These are phyloP conservation scores for Saturnispora sanitii DNA, from an alignment of 805 yeast species.

Conservation along the genomic window DNA sequence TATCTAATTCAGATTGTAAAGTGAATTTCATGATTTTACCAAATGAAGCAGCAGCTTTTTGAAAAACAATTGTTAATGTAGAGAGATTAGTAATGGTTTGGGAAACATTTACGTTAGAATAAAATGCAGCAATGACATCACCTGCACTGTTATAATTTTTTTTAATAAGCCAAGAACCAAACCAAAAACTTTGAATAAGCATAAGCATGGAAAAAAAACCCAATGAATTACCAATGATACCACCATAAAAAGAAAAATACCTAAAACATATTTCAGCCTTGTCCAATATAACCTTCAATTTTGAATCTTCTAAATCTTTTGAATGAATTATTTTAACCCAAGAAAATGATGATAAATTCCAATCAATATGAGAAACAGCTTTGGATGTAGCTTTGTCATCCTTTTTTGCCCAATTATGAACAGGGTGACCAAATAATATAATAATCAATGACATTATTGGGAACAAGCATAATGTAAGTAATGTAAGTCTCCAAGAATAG, in stretches of 20 bases:
- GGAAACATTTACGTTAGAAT: slow-evolving; percentile 70
- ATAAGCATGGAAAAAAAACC: slow-evolving; percentile 53
- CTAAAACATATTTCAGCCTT: slow-evolving; percentile 32
- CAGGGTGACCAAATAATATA: slow-evolving; percentile 38
- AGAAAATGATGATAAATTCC: slow-evolving; percentile 54
- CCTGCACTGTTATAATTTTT: slow-evolving; percentile 43
- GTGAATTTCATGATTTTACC: slow-evolving; percentile 36
- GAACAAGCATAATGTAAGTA: slow-evolving; percentile 62
- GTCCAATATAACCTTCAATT: slow-evolving; percentile 29
- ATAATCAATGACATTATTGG: slow-evolving; percentile 55
- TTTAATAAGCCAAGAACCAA: slow-evolving; percentile 62
- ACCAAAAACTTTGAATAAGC: slow-evolving; percentile 92
- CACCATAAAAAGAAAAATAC: slow-evolving; percentile 36
- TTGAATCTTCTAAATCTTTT: slow-evolving; percentile 38
- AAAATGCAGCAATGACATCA: slow-evolving; percentile 71
- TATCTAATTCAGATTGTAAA: slow-evolving; percentile 12
- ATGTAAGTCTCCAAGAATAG: slow-evolving; percentile 78
- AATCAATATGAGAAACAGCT: slow-evolving; percentile 55
- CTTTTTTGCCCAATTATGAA: slow-evolving; percentile 36
- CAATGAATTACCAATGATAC: slow-evolving; percentile 47
- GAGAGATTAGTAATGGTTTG: slow-evolving; percentile 46
- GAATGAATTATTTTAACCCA: slow-evolving; percentile 57
- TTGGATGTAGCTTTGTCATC: slow-evolving; percentile 51
- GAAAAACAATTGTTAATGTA: slow-evolving; percentile 48
- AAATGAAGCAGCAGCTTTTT: slow-evolving; percentile 66